Conservation (phyloP, 1,139 yeast species). For the Saccharomyces hybrid region DNA sequence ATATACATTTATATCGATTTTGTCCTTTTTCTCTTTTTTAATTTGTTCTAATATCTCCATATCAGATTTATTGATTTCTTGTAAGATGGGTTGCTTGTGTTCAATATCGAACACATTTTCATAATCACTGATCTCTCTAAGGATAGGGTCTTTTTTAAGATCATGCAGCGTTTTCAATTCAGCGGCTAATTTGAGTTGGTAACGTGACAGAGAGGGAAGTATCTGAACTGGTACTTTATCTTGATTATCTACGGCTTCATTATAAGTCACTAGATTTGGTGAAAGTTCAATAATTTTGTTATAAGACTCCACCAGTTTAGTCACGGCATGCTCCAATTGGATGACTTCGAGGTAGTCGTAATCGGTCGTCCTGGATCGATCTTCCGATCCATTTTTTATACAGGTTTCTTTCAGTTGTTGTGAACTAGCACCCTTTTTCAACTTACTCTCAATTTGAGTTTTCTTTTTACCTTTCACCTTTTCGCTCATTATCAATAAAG, state of each 20-base stretch:
- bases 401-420: background rate
- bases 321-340: constrained; percentile 43
- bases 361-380: background rate
- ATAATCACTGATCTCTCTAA: constrained; percentile 40
- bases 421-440: background rate
- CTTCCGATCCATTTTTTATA: background rate
- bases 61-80: constrained; percentile 16
- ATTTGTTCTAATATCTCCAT: constrained; percentile 9
- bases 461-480: background rate
- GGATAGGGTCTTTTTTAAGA: constrained; percentile 39
- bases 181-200: constrained; percentile 9
- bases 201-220: constrained; percentile 5
- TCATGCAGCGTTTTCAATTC: constrained; percentile 48
- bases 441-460: background rate
- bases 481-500: background rate
- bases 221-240: constrained; percentile 12
- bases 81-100: constrained; percentile 21
- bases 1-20: background rate
- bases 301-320: constrained; percentile 46
- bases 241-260: constrained; percentile 37
- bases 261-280: constrained; percentile 42
- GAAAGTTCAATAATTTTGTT: constrained; percentile 46
- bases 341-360: constrained; percentile 34
- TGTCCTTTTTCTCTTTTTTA: background rate
- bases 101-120: constrained; percentile 28